Base-by-base conservation (phyloP, 495 filamentous ascomycete genomes). In the Rostrohypoxylon terebratum region DNA sequence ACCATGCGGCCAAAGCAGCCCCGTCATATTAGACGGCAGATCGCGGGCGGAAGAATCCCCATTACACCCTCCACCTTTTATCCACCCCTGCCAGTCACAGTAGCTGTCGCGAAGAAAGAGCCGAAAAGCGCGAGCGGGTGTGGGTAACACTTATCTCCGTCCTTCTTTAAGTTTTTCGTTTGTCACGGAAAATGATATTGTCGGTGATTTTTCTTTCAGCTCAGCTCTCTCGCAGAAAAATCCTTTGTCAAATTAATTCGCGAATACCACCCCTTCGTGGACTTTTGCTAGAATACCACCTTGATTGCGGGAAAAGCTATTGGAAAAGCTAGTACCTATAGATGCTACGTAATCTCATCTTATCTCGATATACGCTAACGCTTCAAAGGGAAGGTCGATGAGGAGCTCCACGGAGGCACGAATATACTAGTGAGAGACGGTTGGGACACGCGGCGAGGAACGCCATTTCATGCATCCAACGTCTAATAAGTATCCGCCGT, bases 21-120 rank as follows among this genome's bases (percentile, higher is more conserved):
- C 59, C 68, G 45, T 60, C 68, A 64, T 60, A 47, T 65, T 65
- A 54, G 68, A 42, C 59, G 23, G 50, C 40, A 45, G 40, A 69
- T 69, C 42, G 66, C 48, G 44, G 16, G 58, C 59, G 31, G 2
- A 20, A 33, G 60, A 11, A 45, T 45, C 25, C 42, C 34, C 47
- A 54, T 21, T 57, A 28, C 28, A 3, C 6, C 28, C 55, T 47
- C 13, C 62, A 36, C 42, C 34, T 40, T 13, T 48, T 40, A 7
- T 9, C 33, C 18, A 13, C 48, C 62, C 51, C 21, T 57, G 62
- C 25, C 21, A 57, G 38, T 4, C 36, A 2, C 11, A 38, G 21
- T 25, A 50, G 11, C 11, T 21, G 20, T 50, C 47, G 47, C 47
- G 61, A 42, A 16, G 33, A 54, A 65, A 6, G 6, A 48, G 63